Percentiles rank a stretch among this genome's conserved stretches.
Evolutionary conservation across 2,329 filamentous ascomycete species (phyloP).

Genomic region (Pseudogymnoascus sp.): DNA sequence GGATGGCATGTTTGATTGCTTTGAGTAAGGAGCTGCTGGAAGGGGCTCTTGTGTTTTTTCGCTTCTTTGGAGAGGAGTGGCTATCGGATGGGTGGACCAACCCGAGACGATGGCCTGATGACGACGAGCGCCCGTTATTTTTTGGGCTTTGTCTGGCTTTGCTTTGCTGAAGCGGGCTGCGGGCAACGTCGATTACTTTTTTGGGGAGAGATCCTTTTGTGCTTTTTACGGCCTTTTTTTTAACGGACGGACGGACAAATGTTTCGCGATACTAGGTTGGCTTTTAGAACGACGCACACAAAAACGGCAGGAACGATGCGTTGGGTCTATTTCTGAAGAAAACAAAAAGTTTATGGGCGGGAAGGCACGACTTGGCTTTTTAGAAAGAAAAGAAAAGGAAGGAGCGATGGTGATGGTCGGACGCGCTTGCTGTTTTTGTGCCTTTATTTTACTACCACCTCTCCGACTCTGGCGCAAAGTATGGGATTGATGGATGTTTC

Average conservation of each 20-base stretch:
- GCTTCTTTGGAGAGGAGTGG: not conserved
- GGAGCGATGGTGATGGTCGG: not conserved
- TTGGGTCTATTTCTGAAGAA: too few species aligned
- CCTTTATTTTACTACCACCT: not conserved
- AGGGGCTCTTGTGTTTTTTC: not conserved
- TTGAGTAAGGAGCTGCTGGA: constrained; percentile 14
- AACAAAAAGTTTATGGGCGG: not conserved
- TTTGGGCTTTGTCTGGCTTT: not conserved
- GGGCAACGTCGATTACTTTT: not conserved
- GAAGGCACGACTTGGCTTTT: not conserved
- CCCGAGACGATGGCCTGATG: not conserved
- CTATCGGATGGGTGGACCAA: not conserved
- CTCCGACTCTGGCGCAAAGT: constrained; percentile 1
- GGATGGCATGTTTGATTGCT: constrained; percentile 74
- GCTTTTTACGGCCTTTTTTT: not conserved
- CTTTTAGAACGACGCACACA: constrained; percentile 5
- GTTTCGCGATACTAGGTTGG: not conserved
- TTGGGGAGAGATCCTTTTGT: not conserved
- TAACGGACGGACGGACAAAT: not conserved
- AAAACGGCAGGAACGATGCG: constrained; percentile 2
- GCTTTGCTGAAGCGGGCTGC: not conserved
- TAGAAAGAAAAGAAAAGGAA: not conserved
- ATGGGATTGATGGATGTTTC: not conserved
- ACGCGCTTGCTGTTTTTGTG: not conserved
- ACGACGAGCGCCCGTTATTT: constrained; percentile 8